Evolutionary conservation across 805 yeast genomes (phyloP).

Genomic region (Hanseniaspora clermontiae): DNA sequence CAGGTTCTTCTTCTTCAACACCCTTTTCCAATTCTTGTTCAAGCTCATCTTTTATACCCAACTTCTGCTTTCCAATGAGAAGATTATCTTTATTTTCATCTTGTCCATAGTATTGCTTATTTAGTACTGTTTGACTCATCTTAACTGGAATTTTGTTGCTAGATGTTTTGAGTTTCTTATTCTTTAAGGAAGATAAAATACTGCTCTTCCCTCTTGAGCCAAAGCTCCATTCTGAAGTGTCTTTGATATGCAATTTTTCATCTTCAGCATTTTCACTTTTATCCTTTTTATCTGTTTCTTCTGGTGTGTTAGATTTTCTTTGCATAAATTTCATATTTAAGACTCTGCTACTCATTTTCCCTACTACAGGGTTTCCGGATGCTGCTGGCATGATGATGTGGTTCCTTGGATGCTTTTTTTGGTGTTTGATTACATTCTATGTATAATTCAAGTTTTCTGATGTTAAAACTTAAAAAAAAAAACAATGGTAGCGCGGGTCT

Average conservation of each 20-base stretch:
- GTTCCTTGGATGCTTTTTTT: not conserved
- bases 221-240: conserved; percentile 28
- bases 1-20: conserved; percentile 15
- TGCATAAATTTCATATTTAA: conserved; percentile 74
- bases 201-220: conserved; percentile 33
- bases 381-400: conserved; percentile 16
- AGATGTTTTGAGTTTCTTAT: conserved; percentile 12
- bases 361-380: conserved; percentile 20
- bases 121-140: conserved; percentile 26
- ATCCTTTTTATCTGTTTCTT: conserved; percentile 24
- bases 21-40: conserved; percentile 20
- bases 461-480: not conserved
- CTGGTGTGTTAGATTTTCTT: conserved; percentile 25
- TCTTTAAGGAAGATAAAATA: conserved; percentile 23
- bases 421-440: not conserved
- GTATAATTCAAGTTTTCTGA: too few relatives aligned
- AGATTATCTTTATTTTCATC: conserved; percentile 18
- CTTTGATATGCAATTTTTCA: conserved; percentile 31
- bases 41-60: conserved; percentile 20
- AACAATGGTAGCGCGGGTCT: not conserved
- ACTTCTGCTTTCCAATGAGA: conserved; percentile 24
- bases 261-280: conserved; percentile 26
- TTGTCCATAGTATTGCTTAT: conserved; percentile 15
- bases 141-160: conserved; percentile 12
- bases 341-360: conserved; percentile 50